Percentiles rank a stretch among this genome's conserved stretches.
These are phyloP conservation scores for Mycena rosella DNA, from an alignment of 768 basidiomycete species.

Conservation along the genomic window DNA sequence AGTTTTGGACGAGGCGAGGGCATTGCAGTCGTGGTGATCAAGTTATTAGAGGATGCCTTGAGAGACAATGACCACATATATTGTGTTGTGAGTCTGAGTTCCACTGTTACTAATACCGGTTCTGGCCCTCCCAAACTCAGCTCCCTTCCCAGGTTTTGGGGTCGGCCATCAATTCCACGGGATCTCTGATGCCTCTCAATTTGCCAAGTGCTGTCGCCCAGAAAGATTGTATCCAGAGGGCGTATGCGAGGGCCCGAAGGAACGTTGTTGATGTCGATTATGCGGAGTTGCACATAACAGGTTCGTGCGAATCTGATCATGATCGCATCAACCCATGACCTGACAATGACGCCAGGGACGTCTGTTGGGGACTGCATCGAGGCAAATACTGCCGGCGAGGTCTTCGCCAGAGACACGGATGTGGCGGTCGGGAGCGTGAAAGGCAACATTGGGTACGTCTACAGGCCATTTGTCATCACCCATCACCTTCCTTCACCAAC, in stretches of 20 bases:
- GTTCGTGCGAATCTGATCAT: too few species aligned
- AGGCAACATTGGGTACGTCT: conserved; percentile 47
- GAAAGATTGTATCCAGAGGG: conserved; percentile 44
- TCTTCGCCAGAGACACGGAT: conserved; percentile 39
- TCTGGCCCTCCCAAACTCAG: too few species aligned
- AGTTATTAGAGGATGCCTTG: conserved; percentile 43
- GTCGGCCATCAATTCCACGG: conserved; percentile 47
- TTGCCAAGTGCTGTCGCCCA: conserved; percentile 48
- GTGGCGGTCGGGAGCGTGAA: conserved; percentile 50
- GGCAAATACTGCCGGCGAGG: conserved; percentile 53
- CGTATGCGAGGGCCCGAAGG: conserved; percentile 40
- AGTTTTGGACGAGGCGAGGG: conserved; percentile 42
- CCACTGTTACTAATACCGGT: too few species aligned
- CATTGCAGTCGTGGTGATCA: conserved; percentile 41
- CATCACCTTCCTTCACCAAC: too few species aligned
- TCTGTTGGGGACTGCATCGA: conserved; percentile 57
- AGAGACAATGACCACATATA: conserved; percentile 49
- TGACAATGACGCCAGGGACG: too few species aligned
- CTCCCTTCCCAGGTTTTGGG: conserved; percentile 40
- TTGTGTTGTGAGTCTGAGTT: conserved; percentile 39
- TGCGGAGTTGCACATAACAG: conserved; percentile 57
- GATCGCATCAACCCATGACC: too few species aligned
- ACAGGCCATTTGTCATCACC: too few species aligned
- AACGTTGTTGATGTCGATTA: conserved; percentile 51
- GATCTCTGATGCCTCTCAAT: conserved; percentile 43